Base-by-base conservation (phyloP, 306 rosid species). In the Elaeagnus macrophylla region DNA sequence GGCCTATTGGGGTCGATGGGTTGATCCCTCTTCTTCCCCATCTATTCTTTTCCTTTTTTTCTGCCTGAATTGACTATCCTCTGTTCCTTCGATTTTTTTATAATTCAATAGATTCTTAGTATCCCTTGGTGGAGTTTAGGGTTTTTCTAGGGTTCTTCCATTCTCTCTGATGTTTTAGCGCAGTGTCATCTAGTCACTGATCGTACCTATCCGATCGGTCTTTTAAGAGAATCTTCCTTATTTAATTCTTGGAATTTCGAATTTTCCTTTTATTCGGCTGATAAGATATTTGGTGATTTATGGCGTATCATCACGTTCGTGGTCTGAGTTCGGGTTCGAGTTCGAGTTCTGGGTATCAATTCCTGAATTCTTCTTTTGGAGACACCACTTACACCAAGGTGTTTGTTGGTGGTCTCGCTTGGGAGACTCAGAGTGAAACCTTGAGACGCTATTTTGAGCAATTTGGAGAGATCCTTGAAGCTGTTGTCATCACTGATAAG, bases 381-480 rank as follows among this genome's bases (percentile, higher is more conserved):
- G 97, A 90, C 68, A 90, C 97, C 3, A 90, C 97, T 8, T 83
- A 74, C 76, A 86, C 97, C 60, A 90, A 90, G 66, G 95, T 90
- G 53, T 90, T 90, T 55, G 97, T 90, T 39, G 97, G 97, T 11
- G 95, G 97, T 5, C 76, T 90, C 61, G 97, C 97, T 6, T 89
- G 97, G 97, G 97, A 89, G 72, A 89, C 97, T 0, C 97, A 83
- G 75, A 85, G 86, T 71, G 91, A 90, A 47, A 80, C 95, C 62
- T 74, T 90, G 95, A 81, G 89, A 53, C 83, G 83, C 44, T 71
- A 90, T 63, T 91, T 91, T 65, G 85, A 82, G 18, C 86, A 86
- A 39, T 91, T 86, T 15, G 94, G 95, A 7, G 86, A 84, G 50
- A 91, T 91, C 78, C 95, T 83, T 11, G 97, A 91, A 72, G 97